A percentile compares a stretch with the other conserved stretches of the same genome.
Evolutionary conservation across 768 basidiomycete genomes (phyloP).

Genomic region (Gloeostereum incarnatum): DNA sequence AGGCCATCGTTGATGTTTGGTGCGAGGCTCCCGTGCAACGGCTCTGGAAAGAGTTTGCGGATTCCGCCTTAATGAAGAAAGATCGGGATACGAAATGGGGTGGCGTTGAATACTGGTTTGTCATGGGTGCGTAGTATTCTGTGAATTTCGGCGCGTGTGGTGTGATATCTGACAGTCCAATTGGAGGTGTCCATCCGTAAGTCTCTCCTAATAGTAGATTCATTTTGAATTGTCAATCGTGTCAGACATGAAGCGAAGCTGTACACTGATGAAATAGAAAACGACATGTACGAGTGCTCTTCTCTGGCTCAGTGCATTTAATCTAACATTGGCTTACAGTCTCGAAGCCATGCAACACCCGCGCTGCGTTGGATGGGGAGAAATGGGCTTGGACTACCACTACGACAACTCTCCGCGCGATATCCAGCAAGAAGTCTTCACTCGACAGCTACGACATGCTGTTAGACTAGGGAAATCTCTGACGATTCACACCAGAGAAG

Average conservation of each 20-base stretch:
- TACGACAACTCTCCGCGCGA: conserved; percentile 71
- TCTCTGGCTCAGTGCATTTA: neutral
- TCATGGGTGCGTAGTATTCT: conserved; percentile 49
- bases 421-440: conserved; percentile 57
- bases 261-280: conserved; percentile 63
- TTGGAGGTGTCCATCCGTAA: conserved; percentile 65
- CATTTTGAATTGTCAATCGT: conserved; percentile 3
- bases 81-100: conserved; percentile 48
- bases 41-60: conserved; percentile 64
- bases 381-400: conserved; percentile 84
- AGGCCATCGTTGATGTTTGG: conserved; percentile 79
- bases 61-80: conserved; percentile 47
- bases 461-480: conserved; percentile 65
- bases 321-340: conserved; percentile 21
- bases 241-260: conserved; percentile 59
- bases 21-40: conserved; percentile 68
- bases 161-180: conserved; percentile 6
- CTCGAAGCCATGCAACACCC: conserved; percentile 72
- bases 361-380: conserved; percentile 81
- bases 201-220: conserved; percentile 12
- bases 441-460: conserved; percentile 59
- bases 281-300: conserved; percentile 42
- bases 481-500: conserved; percentile 83
- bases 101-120: conserved; percentile 73
- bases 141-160: neutral